Base-by-base conservation (phyloP, 495 filamentous ascomycete genomes). In the Cercophora sp. region DNA sequence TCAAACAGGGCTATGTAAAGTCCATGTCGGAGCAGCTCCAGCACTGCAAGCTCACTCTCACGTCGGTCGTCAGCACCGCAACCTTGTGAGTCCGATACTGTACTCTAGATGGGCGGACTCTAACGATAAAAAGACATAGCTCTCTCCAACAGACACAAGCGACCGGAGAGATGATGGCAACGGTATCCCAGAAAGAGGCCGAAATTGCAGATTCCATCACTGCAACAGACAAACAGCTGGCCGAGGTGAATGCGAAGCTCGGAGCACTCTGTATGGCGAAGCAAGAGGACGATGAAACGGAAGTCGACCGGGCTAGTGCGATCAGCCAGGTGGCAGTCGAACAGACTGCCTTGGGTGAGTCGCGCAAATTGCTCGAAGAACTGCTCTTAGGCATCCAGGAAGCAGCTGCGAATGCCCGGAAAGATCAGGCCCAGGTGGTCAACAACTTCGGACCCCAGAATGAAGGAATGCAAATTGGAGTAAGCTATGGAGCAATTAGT, bases 311-410 rank as follows among this genome's bases (percentile, higher is more conserved):
- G 57, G 27, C 52, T 51, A 50, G 65, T 37, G 59, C 56, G 56
- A 57, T 58, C 27, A 53, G 47, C 31, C 64, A 70, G 60, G 47
- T 70, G 54, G 58, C 61, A 55, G 58, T 64, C 48, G 66, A 67
- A 51, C 52, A 60, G 50, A 57, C 37, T 40, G 61, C 46, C 15
- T 35, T 68, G 48, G 42, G 39, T 48, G 60, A 54, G 23, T 71
- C 61, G 32, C 60, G 56, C 43, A 62, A 55, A 52, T 43, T 71
- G 44, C 54, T 71, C 18, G 52, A 60, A 51, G 62, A 62, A 37
- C 62, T 71, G 36, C 62, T 67, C 40, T 61, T 48, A 4, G 65
- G 52, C 37, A 55, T 60, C 32, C 60, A 65, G 43, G 60, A 61
- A 49, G 68, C 66, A 42, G 66, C 59, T 58, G 45, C 59, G 40